Base-by-base conservation (phyloP, 352 stramenopile species). In the Globisporangium paddicum region DNA sequence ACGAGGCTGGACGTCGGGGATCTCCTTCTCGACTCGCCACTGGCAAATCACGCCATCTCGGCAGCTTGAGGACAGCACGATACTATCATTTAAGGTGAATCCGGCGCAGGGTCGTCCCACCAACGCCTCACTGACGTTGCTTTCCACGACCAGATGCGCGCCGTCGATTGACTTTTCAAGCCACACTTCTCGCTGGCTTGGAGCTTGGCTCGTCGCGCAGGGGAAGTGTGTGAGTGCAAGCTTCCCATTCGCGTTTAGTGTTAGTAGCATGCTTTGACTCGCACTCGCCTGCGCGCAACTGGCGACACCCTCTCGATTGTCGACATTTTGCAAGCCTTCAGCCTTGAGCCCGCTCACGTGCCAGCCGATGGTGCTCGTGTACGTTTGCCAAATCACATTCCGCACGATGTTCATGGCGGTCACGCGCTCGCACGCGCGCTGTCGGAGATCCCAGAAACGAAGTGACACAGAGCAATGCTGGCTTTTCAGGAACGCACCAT, bases 21-120 rank as follows among this genome's bases (percentile, higher is more conserved):
- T 60, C 32, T 86, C 75, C 16, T 82, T 79, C 25, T 71, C 68
- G n/a, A 89, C 54, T 18, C 67, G 62, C 82, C 82, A 94, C 47
- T 92, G 84, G 49, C 80, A 92, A 40, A 92, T 75, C 10, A 75
- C 75, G 30, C 73, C 67, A 10, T 79, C 69, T 16, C 57, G 41
- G 38, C 70, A 71, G 44, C 73, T 77, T 8, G 77, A 73, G 0
- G 82, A 81, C 13, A 94, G 38, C 7, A 76, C 53, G 13, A 89
- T 35, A 37, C 67, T 77, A 45, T 89, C 84, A 47, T 87, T 75
- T 2, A 90, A 65, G 9, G 84, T 79, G 61, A 92, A 92, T 0
- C 71, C 68, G 5, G 61, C 64, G 28, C 10, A 62, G 2, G 49
- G 42, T 21, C 42, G 30, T 42, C 51, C 5, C 46, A 21, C 8